phyloP scores from a whole-genome alignment of 495 filamentous ascomycete genomes.

The Astrothelium macrocarpum region DNA sequence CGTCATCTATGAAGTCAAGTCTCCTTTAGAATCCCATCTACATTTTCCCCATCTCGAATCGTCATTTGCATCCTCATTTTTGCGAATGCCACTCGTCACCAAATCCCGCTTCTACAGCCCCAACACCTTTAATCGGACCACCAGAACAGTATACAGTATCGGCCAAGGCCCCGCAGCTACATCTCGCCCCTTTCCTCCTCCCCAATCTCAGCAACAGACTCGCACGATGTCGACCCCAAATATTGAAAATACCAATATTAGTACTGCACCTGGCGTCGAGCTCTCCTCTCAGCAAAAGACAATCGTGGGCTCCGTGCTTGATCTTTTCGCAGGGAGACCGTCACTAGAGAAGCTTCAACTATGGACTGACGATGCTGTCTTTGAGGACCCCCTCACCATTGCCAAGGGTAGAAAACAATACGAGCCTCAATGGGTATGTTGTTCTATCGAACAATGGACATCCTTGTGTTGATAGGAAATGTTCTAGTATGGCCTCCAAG shows the following conservation, averaged over 20 bases:
- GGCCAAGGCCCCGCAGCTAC: background rate
- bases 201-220: background rate
- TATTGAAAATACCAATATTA: conserved; percentile 43
- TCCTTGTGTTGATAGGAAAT: background rate
- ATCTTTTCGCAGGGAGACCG: conserved; percentile 50
- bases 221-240: conserved; percentile 12
- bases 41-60: background rate
- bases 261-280: conserved; percentile 38
- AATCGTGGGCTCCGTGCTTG: conserved; percentile 46
- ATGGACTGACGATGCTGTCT: conserved; percentile 43
- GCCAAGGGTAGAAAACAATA: conserved; percentile 42
- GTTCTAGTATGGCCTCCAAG: conserved; percentile 34
- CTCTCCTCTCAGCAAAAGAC: conserved; percentile 40
- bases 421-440: conserved; percentile 44
- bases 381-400: conserved; percentile 43
- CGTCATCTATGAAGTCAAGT: background rate
- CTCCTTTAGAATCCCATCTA: background rate
- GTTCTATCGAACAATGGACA: too few relatives aligned
- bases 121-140: conserved; percentile 9
- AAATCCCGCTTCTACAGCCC: conserved; percentile 4
- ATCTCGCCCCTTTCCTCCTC: background rate
- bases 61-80: background rate
- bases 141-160: conserved; percentile 3
- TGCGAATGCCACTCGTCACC: conserved; percentile 2
- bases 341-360: conserved; percentile 46